A percentile compares a stretch with the other conserved stretches of the same genome.
phyloP scores from a whole-genome alignment of 2,329 filamentous ascomycete genomes.

The Erysiphe pulchra region DNA sequence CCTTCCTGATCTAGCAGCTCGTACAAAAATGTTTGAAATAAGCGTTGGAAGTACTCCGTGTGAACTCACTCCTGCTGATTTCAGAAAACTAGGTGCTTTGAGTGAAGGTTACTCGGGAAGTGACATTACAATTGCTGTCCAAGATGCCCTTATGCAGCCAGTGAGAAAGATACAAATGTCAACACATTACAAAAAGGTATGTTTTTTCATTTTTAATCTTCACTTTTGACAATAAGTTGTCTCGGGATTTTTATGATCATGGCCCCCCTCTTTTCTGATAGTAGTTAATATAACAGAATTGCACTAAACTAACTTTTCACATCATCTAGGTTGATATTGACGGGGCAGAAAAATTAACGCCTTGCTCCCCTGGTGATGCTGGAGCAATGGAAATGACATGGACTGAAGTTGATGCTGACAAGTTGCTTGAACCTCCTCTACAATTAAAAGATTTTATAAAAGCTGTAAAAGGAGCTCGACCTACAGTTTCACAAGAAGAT shows the following conservation, averaged over 20 bases:
- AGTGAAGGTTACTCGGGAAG: constrained; percentile 90
- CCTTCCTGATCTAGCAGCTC: constrained; percentile 62
- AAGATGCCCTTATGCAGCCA: constrained; percentile 92
- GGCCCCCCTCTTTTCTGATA: too few species aligned
- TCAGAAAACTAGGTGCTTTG: constrained; percentile 48
- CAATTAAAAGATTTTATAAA: constrained; percentile 81
- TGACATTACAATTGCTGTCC: constrained; percentile 87
- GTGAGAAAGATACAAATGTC: constrained; percentile 91
- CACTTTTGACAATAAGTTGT: background rate
- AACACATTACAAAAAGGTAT: constrained; percentile 85
- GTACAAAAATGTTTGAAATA: constrained; percentile 63
- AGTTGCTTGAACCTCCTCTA: constrained; percentile 66
- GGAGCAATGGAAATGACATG: constrained; percentile 85
- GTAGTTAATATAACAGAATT: too few species aligned
- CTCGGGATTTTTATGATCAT: background rate
- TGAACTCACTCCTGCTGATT: constrained; percentile 54
- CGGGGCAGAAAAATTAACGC: constrained; percentile 51
- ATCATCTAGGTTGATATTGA: background rate
- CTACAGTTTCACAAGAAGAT: constrained; percentile 75
- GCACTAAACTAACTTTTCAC: too few species aligned
- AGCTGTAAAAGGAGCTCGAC: constrained; percentile 66
- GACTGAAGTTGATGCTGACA: constrained; percentile 62
- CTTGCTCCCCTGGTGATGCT: constrained; percentile 75
- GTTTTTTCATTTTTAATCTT: background rate
- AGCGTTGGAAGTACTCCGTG: constrained; percentile 85